phyloP scores from a whole-genome alignment of 2,329 filamentous ascomycete species.

The Ascochyta viciae-villosae region DNA sequence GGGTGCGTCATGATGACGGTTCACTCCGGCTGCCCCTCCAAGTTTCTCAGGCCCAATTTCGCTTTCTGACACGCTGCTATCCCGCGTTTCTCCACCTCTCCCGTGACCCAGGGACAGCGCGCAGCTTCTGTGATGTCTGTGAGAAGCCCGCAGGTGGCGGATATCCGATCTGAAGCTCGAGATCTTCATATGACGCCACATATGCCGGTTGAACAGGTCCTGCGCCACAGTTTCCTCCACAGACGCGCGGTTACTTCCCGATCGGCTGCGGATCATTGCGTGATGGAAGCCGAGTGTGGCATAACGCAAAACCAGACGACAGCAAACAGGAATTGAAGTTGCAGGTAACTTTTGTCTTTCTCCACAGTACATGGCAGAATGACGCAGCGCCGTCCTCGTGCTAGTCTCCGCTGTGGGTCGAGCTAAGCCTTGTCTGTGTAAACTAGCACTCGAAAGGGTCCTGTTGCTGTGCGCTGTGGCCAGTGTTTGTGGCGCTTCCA shows the following conservation, averaged over 20 bases:
- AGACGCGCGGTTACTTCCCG: slow-evolving; percentile 16
- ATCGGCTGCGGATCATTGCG: slow-evolving; percentile 21
- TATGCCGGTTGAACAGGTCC: slow-evolving; percentile 6
- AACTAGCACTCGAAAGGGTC: slow-evolving; percentile 10
- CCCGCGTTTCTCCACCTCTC: slow-evolving; percentile 21
- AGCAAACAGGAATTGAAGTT: slow-evolving; percentile 32
- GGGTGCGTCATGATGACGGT: slow-evolving; percentile 20
- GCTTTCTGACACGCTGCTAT: slow-evolving; percentile 1
- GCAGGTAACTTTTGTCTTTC: slow-evolving; percentile 33
- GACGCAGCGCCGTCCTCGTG: slow-evolving; percentile 35
- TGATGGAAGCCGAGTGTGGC: slow-evolving; percentile 9
- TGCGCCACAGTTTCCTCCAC: slow-evolving; percentile 12
- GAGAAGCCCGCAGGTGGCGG: neutral
- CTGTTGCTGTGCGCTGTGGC: slow-evolving; percentile 22
- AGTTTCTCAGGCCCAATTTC: neutral
- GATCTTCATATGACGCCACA: slow-evolving; percentile 28
- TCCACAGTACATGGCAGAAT: slow-evolving; percentile 31
- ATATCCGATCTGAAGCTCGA: slow-evolving; percentile 19
- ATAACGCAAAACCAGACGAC: slow-evolving; percentile 9
- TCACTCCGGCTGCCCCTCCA: neutral
- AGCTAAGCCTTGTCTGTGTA: slow-evolving; percentile 17
- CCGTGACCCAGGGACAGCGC: slow-evolving; percentile 15
- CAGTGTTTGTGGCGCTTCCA: slow-evolving; percentile 25
- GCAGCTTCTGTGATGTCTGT: neutral
- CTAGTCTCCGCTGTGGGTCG: slow-evolving; percentile 21